Conservation (phyloP, 768 basidiomycete species). For the Rhodocollybia butyracea region DNA sequence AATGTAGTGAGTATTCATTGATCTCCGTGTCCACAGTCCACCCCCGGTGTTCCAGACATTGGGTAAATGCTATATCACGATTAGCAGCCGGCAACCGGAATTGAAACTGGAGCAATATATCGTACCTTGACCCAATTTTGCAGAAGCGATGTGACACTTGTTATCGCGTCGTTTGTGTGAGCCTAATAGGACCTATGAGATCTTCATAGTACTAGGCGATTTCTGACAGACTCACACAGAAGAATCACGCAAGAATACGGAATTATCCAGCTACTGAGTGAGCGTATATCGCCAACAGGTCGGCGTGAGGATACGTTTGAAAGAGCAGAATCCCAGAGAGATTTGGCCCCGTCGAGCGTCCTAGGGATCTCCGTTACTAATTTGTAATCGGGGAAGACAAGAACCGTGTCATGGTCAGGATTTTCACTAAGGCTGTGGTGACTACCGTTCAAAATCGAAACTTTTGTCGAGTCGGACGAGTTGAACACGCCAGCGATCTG, state of each 20-base stretch:
- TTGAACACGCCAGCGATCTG: conserved; percentile 55
- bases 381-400: conserved; percentile 92
- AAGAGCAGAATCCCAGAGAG: conserved; percentile 63
- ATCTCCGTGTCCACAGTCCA: conserved; percentile 78
- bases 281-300: conserved; percentile 36
- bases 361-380: conserved; percentile 71
- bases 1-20: conserved; percentile 51
- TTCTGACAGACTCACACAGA: conserved; percentile 59
- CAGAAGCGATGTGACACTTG: conserved; percentile 84
- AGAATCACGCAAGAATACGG: conserved; percentile 91
- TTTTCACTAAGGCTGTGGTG: conserved; percentile 70
- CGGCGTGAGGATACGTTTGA: conserved; percentile 51
- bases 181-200: conserved; percentile 54
- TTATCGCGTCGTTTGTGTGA: conserved; percentile 94
- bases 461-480: conserved; percentile 47
- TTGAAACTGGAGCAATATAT: not conserved
- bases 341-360: conserved; percentile 60
- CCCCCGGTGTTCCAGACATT: conserved; percentile 59
- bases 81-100: too few relatives aligned
- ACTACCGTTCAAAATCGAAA: conserved; percentile 83
- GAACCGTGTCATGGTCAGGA: conserved; percentile 65
- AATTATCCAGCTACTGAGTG: conserved; percentile 69
- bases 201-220: conserved; percentile 14
- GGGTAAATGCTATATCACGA: conserved; percentile 50
- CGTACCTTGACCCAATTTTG: conserved; percentile 73